Base-by-base conservation (phyloP, 1,284 basidiomycete species). In the Vanrija pseudolonga region DNA sequence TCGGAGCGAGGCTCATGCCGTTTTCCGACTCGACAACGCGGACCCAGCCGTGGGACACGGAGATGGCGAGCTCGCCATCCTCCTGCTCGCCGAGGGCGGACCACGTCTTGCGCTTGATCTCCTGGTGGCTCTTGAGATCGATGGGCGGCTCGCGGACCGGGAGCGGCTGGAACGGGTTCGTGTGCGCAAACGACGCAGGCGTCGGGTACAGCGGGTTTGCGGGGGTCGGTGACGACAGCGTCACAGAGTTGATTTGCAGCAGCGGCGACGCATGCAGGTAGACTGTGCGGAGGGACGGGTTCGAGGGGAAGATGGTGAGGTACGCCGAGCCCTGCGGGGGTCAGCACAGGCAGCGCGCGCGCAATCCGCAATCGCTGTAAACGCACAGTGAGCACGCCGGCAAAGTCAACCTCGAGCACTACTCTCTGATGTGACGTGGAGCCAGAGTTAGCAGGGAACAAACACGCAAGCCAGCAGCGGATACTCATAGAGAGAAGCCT, bases 31-130 rank as follows among this genome's bases (percentile, higher is more conserved):
- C 63, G 17, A 73, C 60, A 2, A 76, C 64, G 17, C 74, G 56
- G 51, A 92, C 76, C 54, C 84, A 81, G 18, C 91, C 87, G 58
- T 90, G 88, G 59, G 94, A 92, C 50, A 98, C 85, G 18, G 87
- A 83, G 65, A 99, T 91, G 15, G 90, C 90, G 39, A 98, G 76
- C 74, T 98, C 96, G 57, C 96, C 95, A 70, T 96, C 89, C 59
- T 93, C 90, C 43, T 86, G 84, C 65, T 98, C 94, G 54, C 90
- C 85, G 42, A 92, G 80, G 0, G 93, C 89, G 0, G 90, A 85
- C 78, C 92, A 98, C 28, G 96, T 76, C 77, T 87, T 89, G 51
- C 95, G 84, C 80, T 97, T 98, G 59, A 96, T 81, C 72, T 97
- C 95, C 7, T 92, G 90, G 76, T 97, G 93, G 41, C 84, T 83